phyloP scores from a whole-genome alignment of 345 rosid genomes.

The Eucalyptus shirleyi region DNA sequence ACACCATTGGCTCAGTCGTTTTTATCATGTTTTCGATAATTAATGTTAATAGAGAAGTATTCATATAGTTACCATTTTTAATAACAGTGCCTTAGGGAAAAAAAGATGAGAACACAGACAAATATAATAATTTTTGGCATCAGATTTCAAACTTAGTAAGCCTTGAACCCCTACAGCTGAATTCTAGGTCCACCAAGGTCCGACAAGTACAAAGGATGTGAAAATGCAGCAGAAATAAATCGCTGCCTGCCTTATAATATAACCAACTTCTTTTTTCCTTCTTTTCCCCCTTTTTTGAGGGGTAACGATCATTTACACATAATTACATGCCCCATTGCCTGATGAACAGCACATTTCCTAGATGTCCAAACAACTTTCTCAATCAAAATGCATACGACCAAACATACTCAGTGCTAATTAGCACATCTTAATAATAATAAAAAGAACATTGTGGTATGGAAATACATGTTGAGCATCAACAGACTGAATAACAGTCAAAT shows the following conservation, averaged over 20 bases:
- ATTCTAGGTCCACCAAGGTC: neutral
- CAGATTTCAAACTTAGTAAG: neutral
- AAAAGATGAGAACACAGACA: neutral
- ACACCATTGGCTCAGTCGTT: neutral
- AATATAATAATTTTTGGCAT: neutral
- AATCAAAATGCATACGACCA: neutral
- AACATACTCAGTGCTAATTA: neutral
- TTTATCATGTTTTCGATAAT: neutral
- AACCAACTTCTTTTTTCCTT: neutral
- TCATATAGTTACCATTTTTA: neutral
- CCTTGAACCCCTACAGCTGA: neutral
- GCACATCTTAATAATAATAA: neutral
- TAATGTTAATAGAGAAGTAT: neutral
- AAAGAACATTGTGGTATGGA: neutral
- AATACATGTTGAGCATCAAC: neutral
- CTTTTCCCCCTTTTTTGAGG: neutral
- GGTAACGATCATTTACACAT: neutral
- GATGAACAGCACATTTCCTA: neutral
- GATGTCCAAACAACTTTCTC: neutral
- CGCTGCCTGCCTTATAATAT: neutral
- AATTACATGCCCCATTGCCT: neutral
- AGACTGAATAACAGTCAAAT: neutral
- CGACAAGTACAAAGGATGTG: neutral
- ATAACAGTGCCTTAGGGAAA: neutral
- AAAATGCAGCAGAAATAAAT: neutral